Base-by-base conservation (phyloP, 2,329 filamentous ascomycete species). In the Sclerotiophoma versabilis region DNA sequence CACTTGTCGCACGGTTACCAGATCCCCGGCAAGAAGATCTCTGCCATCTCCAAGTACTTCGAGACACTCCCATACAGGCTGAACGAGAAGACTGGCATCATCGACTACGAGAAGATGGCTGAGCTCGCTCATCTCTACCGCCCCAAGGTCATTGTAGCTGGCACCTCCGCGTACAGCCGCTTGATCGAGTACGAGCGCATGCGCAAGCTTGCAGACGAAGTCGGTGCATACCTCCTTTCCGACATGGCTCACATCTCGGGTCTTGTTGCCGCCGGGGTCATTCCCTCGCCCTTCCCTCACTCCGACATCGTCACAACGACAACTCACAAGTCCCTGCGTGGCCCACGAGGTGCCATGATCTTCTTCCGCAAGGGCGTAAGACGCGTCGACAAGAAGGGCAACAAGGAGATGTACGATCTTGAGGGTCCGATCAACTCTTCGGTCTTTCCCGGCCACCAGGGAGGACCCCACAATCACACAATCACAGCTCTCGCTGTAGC, bases 191-290 rank as follows among this genome's bases (percentile, higher is more conserved):
- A 98, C 77, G 87, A 85, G 65, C 91, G 92, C 75, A 97, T 99
- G 92, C 91, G 92, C 75, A 87, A 96, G 83, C 96, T 98, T 72
- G 92, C 93, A 59, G 93, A 98, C 79, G 90, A 87, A 36, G 90
- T 96, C 54, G 92, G 92, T 71, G 93, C 93, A 62, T 99, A 98
- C 81, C 87, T 99, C 46, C 85, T 99, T 61, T 92, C 95, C 62
- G 95, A 99, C 72, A 99, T 99, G 92, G 95, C 95, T 52, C 95
- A 99, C 80, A 98, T 99, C 76, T 98, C 93, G 42, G 95, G 95
- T 72, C 87, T 99, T 42, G 90, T 99, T 62, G 92, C 95, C 44
- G 92, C 92, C 57, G 90, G 88, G 68, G 95, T 97, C 66, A 95
- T 98, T 74, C 92, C 93, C 60, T 93, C 91, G 42, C 95, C 95